These are phyloP conservation scores for Linum tenue DNA, from an alignment of 345 rosid genomes.

Conservation along the genomic window DNA sequence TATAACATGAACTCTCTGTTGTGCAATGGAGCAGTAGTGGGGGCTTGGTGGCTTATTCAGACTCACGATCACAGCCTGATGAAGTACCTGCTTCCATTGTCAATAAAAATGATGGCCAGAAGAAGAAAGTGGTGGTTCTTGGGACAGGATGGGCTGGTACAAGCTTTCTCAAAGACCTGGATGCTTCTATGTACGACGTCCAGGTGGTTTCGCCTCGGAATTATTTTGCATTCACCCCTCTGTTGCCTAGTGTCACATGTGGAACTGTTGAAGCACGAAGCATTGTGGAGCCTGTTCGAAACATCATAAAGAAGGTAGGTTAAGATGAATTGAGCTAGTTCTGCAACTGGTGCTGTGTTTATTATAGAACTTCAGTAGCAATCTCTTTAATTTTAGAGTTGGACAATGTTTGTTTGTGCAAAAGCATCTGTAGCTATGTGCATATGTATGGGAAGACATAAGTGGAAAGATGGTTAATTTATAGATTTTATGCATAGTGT, in stretches of 20 bases:
- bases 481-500: background rate
- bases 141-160: constrained; percentile 98
- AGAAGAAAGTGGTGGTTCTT: constrained; percentile 78
- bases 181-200: constrained; percentile 59
- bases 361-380: too few relatives aligned
- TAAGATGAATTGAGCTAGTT: background rate
- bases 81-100: constrained; percentile 15
- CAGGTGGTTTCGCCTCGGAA: constrained; percentile 88
- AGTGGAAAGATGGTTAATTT: background rate
- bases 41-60: constrained; percentile 61
- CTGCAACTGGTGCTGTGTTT: too few relatives aligned
- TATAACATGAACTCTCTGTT: background rate
- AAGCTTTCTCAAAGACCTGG: constrained; percentile 80
- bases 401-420: too few relatives aligned
- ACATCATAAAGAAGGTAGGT: constrained; percentile 74
- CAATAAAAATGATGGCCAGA: constrained; percentile 30
- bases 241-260: constrained; percentile 92
- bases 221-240: constrained; percentile 91
- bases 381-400: too few relatives aligned
- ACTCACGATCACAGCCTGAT: constrained; percentile 31
- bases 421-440: too few relatives aligned
- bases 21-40: constrained; percentile 49
- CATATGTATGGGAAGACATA: too few relatives aligned
- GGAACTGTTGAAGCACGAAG: constrained; percentile 98
- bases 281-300: constrained; percentile 82